Conservation (phyloP, 169 alveolate genomes). For the Eimeria sp. region DNA sequence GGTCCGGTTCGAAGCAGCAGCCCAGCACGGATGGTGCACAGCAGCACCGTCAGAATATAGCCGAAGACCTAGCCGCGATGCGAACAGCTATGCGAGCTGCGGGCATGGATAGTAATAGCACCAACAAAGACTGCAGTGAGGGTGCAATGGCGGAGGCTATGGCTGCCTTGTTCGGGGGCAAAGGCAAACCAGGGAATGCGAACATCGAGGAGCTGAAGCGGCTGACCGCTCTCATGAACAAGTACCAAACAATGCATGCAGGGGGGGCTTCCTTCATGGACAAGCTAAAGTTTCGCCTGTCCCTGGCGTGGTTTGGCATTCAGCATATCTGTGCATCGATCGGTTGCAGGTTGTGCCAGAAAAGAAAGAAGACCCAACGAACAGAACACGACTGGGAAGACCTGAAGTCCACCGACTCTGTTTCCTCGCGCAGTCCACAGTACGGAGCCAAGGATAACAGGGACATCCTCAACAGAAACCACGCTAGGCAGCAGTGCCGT, state of each 20-base stretch:
- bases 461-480: background rate
- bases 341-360: background rate
- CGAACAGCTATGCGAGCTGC: slow-evolving; percentile 28
- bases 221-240: slow-evolving; percentile 2
- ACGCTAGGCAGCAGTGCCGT: slow-evolving; percentile 37
- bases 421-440: background rate
- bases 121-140: background rate
- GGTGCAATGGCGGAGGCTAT: slow-evolving; percentile 38
- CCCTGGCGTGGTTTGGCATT: slow-evolving; percentile 41
- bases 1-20: background rate
- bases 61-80: background rate
- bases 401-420: background rate
- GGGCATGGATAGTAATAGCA: background rate
- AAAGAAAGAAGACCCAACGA: background rate
- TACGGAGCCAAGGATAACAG: background rate
- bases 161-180: slow-evolving; percentile 29
- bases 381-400: slow-evolving; percentile 23
- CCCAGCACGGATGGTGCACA: background rate
- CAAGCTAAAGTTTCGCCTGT: slow-evolving; percentile 21
- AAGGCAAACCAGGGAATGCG: background rate
- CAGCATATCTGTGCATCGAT: slow-evolving; percentile 6
- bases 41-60: background rate
- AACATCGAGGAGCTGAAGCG: slow-evolving; percentile 9
- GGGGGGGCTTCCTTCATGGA: slow-evolving; percentile 37
- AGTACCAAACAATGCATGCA: background rate